A percentile compares a stretch with the other conserved stretches of the same genome.
Conservation (phyloP, 306 rosid species). For the Cucumis cinereus region DNA sequence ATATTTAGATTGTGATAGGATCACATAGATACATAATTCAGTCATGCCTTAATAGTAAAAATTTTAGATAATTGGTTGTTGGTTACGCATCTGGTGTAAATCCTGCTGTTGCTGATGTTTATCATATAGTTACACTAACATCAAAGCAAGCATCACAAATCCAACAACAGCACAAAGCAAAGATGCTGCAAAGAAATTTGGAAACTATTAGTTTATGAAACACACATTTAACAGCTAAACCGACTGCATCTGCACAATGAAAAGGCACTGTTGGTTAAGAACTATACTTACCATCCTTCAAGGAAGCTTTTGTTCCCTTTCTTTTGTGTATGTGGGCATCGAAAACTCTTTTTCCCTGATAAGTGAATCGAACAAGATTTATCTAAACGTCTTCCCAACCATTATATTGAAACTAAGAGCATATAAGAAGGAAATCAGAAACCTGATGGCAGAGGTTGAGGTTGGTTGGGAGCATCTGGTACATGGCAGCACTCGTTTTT, state of each 20-base stretch:
- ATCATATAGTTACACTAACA: not conserved
- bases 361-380: not conserved
- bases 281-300: conserved; percentile 18
- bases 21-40: not conserved
- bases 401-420: not conserved
- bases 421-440: not conserved
- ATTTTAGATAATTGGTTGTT: not conserved
- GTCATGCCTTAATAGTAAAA: not conserved
- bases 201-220: not conserved
- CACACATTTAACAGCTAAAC: not conserved
- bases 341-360: not conserved
- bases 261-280: not conserved
- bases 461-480: not conserved
- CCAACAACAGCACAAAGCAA: conserved; percentile 28
- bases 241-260: not conserved
- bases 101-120: conserved; percentile 1
- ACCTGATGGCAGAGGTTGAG: conserved; percentile 5
- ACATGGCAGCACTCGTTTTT: not conserved
- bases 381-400: not conserved
- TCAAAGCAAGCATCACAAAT: conserved; percentile 22
- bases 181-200: conserved; percentile 14
- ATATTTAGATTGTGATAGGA: not conserved
- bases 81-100: not conserved
- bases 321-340: conserved; percentile 6
- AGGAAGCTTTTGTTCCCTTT: conserved; percentile 12